phyloP scores from a whole-genome alignment of 768 basidiomycete species.

The Coprinopsis strossmayeri region DNA sequence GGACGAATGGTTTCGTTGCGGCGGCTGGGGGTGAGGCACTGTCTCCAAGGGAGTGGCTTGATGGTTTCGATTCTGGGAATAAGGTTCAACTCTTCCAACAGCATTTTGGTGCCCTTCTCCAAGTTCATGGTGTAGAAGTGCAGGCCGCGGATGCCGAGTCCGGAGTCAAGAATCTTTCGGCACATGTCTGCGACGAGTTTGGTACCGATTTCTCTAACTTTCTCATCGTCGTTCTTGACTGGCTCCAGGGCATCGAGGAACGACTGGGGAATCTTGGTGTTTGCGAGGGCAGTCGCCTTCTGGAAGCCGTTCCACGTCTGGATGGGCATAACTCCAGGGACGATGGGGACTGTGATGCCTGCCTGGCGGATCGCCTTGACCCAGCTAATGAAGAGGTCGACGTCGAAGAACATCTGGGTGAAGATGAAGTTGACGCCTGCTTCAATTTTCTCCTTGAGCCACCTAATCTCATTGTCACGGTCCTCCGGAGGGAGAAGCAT shows the following conservation, averaged over 20 bases:
- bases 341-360: constrained; percentile 84
- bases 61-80: constrained; percentile 86
- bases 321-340: constrained; percentile 92
- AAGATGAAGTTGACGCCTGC: constrained; percentile 91
- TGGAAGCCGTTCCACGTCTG: constrained; percentile 96
- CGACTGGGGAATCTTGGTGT: constrained; percentile 69
- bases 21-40: constrained; percentile 91
- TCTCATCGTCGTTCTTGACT: constrained; percentile 87
- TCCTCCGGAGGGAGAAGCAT: constrained; percentile 69
- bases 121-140: constrained; percentile 99
- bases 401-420: constrained; percentile 98
- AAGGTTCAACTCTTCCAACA: constrained; percentile 86
- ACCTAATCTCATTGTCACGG: constrained; percentile 71
- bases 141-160: constrained; percentile 79
- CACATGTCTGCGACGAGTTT: constrained; percentile 95
- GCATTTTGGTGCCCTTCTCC: constrained; percentile 91
- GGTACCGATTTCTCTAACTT: constrained; percentile 89
- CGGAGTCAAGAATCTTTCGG: constrained; percentile 70
- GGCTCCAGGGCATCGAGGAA: constrained; percentile 79
- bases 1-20: constrained; percentile 91
- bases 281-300: constrained; percentile 72
- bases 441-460: constrained; percentile 87
- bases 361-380: constrained; percentile 75
- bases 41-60: constrained; percentile 96
- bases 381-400: constrained; percentile 88